Base-by-base conservation (phyloP, 176 grass and related monocot genomes). In the Lolium rigidum region DNA sequence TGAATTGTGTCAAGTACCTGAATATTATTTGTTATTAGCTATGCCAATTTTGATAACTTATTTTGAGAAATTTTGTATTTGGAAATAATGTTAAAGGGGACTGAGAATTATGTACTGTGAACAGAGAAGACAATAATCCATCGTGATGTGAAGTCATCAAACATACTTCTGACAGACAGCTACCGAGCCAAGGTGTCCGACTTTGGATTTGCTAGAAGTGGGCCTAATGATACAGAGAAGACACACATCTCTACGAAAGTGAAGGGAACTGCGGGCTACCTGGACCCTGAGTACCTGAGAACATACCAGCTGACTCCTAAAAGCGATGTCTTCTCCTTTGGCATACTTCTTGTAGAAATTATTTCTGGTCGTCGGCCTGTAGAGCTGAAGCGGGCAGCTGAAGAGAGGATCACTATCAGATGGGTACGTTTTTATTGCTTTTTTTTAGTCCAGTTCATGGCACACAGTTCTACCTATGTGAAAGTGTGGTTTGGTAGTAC, bases 71-170 rank as follows among this genome's bases (percentile, higher is more conserved):
- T 9, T 49, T 50, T 78, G 26, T 13, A 56, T 80, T 54, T 21
- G 28, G 44, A 73, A 52, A 31, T 82, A 41, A 48, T 85, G 12
- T 51, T 61, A 37, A 72, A 61, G 15, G 15, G 24, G 43, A 57
- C 67, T 86, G 37, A 84, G 43, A 81, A 76, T 61, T 83, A 1
- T 91, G 26, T 68, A 31, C 10, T 89, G 41, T 91, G 65, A 65
- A 87, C 92, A 99, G 97, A 99, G 77, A 99, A 92, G 89, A 99
- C 94, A 0, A 99, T 99, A 92, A 99, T 99, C 80, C 97, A 99
- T 75, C 94, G 97, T 9, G 97, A 99, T 87, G 97, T 99, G 25
- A 99, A 99, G 87, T 99, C 97, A 47, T 99, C 97, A 47, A 99
- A 99, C 80, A 99, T 99, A 88, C 89, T 99, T 43, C 86, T 99